Base-by-base conservation (phyloP, 2,329 filamentous ascomycete genomes). In the Blastomyces silverae region DNA sequence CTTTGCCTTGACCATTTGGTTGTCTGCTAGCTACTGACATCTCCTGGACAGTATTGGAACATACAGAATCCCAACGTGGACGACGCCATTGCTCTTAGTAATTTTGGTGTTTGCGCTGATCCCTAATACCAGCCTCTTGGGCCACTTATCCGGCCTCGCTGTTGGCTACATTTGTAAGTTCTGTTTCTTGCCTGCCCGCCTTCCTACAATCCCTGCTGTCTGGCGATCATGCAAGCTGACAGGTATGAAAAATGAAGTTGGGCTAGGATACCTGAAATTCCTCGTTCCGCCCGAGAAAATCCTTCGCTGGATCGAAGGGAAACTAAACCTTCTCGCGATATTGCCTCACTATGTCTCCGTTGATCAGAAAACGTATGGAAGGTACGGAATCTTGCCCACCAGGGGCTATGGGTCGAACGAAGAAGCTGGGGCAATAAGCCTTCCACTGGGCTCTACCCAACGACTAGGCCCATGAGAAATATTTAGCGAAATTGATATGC, bases 341-440 rank as follows among this genome's bases (percentile, higher is more conserved):
- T 79, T 97, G 34, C 93, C 93, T 56, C 91, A 96, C 77, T 97
- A 96, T 72, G 89, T 97, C 59, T 95, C 90, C 64, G 88, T 97
- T 20, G 93, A 97, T 73, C 92, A 96, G 77, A 97, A 96, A 82
- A 96, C 91, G 6, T 96, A 93, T 72, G 93, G 93, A 8, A 84
- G 93, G 63, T 97, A 96, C 71, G 93, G 93, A 1, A 89, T 97
- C 17, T 80, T 97, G 64, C 93, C 92, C 2, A 83, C 86, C 1
- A 81, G 76, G 25, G 74, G 71, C 52, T 73, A 68, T 50, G 62
- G 72, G 22, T 67, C 73, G 37, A 70, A 65, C 57, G 71, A 76
- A 62, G 68, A 78, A 65, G 72, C 73, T 39, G 76, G 79, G 46
- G 77, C 79, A 17, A 80, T 89, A 70, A 86, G 86, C 64, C 84